Base-by-base conservation (phyloP, 1,284 basidiomycete species). In the Trichosporon sp. region DNA sequence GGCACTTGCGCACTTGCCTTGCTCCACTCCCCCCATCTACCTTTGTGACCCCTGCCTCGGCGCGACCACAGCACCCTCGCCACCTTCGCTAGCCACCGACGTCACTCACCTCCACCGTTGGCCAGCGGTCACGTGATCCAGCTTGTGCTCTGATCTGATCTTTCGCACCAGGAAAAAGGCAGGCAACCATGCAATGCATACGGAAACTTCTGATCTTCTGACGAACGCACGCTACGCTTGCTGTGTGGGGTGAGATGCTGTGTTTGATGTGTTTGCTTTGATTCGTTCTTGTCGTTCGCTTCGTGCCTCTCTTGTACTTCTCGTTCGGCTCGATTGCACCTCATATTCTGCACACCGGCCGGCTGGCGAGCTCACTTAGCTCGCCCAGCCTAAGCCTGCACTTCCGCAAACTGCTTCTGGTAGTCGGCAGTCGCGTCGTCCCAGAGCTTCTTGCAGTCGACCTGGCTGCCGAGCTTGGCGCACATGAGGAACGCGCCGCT, bases 401-500 rank as follows among this genome's bases (percentile, higher is more conserved):
- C 51, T 6, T 25, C 21, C 25, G 56, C 27, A 60, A 60, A 60
- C 56, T 60, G 18, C 56, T 15, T 60, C 56, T n/a, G 27, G 29
- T 60, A 60, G 7, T 32, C 27, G 5, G 18, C 56, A 6, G 56
- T 60, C 27, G 56, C 56, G 27, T 87, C 85, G 68, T 91, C 88
- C 92, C 93, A 95, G 35, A 98, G 83, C 23, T 80, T 83, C 76
- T 86, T 86, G 72, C 92, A 92, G 77, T 92, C 87, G 21, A 98
- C 89, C 1, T 85, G 86, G 15, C 93, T 92, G 56, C 87, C 87
- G 42, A 98, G 85, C 67, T 92, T 86, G 15, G 93, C 90, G 62
- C 96, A 96, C 15, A 98, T 87, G 72, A 99, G 84, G 84, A 99
- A 98, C 2, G 93, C 91, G 0, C 96, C 95, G 74, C 93, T 95